These are phyloP conservation scores for Naegleria fowleri DNA, from an alignment of 208 protist species.

Conservation along the genomic window DNA sequence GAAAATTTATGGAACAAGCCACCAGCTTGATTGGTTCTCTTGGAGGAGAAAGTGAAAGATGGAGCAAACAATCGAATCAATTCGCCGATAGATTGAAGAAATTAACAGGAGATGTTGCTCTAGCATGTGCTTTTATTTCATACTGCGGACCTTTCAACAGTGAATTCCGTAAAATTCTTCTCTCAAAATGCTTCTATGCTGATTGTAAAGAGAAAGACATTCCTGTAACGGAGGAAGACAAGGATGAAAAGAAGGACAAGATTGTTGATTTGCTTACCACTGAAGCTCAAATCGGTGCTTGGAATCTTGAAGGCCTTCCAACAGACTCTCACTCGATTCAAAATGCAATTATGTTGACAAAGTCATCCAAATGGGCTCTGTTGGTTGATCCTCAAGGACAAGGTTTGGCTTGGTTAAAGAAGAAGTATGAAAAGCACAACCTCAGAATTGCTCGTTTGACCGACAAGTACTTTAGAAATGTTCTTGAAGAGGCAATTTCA, in stretches of 20 bases:
- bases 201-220: slow-evolving; percentile 81
- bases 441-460: slow-evolving; percentile 81
- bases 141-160: slow-evolving; percentile 98
- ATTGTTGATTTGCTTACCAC: slow-evolving; percentile 90
- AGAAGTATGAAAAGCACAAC: slow-evolving; percentile 64
- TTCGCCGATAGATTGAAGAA: slow-evolving; percentile 87
- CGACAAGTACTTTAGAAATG: slow-evolving; percentile 82
- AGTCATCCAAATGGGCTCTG: slow-evolving; percentile 81
- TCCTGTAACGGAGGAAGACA: slow-evolving; percentile 64
- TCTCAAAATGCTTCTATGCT: slow-evolving; percentile 81
- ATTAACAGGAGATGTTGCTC: slow-evolving; percentile 91
- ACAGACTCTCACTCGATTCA: slow-evolving; percentile 96
- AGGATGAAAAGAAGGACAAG: slow-evolving; percentile 55
- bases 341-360: slow-evolving; percentile 97
- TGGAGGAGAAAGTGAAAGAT: slow-evolving; percentile 91
- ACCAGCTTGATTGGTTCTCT: slow-evolving; percentile 92
- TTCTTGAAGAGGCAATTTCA: slow-evolving; percentile 87
- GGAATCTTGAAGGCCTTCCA: slow-evolving; percentile 94
- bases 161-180: slow-evolving; percentile 84
- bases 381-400: slow-evolving; percentile 97
- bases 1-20: slow-evolving; percentile 90
- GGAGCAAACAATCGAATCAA: slow-evolving; percentile 89
- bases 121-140: slow-evolving; percentile 94
- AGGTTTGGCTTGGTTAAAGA: slow-evolving; percentile 90
- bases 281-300: slow-evolving; percentile 91